phyloP scores from a whole-genome alignment of 2,329 filamentous ascomycete species.

The Acrocalymma vagum region DNA sequence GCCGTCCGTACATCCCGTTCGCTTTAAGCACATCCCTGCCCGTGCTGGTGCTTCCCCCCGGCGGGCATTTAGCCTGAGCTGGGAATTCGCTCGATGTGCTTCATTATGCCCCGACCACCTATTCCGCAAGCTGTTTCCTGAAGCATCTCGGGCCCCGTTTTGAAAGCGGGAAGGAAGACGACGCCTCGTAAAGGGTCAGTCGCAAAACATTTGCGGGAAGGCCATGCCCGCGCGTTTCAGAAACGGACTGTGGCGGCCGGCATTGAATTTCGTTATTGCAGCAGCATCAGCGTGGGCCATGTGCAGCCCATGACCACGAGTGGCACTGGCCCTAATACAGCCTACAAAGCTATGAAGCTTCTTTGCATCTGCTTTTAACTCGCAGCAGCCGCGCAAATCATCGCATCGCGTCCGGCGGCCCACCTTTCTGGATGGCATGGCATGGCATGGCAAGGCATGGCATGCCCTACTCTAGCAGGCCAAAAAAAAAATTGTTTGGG shows the following conservation, averaged over 20 bases:
- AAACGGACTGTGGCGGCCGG: constrained; percentile 30
- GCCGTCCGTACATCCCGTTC: constrained; percentile 46
- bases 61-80: constrained; percentile 48
- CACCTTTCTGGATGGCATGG: too few species aligned
- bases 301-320: too few species aligned
- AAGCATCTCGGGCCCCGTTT: constrained; percentile 37
- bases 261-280: too few species aligned
- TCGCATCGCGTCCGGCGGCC: constrained; percentile 43
- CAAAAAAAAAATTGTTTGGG: constrained; percentile 38
- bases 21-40: constrained; percentile 39
- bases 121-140: constrained; percentile 30
- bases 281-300: too few species aligned
- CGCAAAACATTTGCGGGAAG: constrained; percentile 13
- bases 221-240: constrained; percentile 37
- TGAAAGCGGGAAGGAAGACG: constrained; percentile 29
- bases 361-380: constrained; percentile 31
- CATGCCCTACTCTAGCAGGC: too few species aligned
- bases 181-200: constrained; percentile 1
- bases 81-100: constrained; percentile 27
- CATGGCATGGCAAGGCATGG: neutral
- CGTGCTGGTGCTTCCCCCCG: constrained; percentile 18
- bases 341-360: constrained; percentile 22
- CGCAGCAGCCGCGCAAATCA: constrained; percentile 42
- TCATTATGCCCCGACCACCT: constrained; percentile 17
- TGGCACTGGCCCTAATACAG: too few species aligned